Conservation (phyloP, 163 green algal species). For the Scenedesmus sp. region DNA sequence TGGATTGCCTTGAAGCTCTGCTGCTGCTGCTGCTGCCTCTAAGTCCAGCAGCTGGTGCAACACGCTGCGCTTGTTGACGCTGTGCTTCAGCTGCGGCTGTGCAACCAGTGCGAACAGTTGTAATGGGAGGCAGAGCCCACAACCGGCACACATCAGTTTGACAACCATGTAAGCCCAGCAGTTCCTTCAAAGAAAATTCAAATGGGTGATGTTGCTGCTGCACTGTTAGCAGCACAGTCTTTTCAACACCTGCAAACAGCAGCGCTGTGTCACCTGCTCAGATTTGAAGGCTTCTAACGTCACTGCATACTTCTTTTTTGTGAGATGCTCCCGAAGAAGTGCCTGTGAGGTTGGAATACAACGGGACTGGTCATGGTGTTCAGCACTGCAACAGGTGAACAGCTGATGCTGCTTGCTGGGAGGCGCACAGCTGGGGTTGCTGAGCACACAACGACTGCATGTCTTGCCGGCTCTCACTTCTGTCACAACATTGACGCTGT, state of each 20-base stretch:
- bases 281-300: conserved; percentile 3
- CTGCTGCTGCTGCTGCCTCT: neutral
- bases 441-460: neutral
- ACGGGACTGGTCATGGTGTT: neutral
- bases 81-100: neutral
- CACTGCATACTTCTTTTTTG: neutral
- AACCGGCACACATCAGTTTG: neutral
- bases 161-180: neutral
- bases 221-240: neutral
- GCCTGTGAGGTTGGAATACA: neutral
- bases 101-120: neutral
- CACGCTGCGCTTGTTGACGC: conserved; percentile 28
- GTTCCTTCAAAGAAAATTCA: no score
- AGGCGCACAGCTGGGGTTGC: neutral
- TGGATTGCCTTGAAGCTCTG: neutral
- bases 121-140: neutral
- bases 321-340: conserved; percentile 19
- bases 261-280: conserved; percentile 15
- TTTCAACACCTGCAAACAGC: neutral
- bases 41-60: conserved; percentile 5
- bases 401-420: neutral
- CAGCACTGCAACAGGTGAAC: neutral
- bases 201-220: no score
- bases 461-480: neutral
- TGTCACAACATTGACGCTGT: neutral